These are phyloP conservation scores for Hypomyces rosellus DNA, from an alignment of 2,329 filamentous ascomycete genomes.

Conservation along the genomic window DNA sequence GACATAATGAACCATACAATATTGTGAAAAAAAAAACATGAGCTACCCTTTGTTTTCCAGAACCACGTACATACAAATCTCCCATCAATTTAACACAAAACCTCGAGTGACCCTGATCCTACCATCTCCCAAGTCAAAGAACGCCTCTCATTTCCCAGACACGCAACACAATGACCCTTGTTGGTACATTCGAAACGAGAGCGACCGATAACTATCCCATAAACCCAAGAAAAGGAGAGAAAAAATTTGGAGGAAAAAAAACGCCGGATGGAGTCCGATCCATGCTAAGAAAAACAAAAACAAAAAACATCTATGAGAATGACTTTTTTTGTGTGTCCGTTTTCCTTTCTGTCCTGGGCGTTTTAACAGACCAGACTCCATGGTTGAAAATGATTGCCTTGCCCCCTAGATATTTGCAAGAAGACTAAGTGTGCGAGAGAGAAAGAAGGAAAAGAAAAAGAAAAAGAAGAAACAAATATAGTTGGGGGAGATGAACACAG, in stretches of 20 bases:
- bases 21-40: background rate
- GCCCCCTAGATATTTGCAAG: background rate
- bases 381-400: background rate
- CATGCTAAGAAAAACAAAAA: slow-evolving; percentile 3
- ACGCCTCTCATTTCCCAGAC: slow-evolving; percentile 1
- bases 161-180: background rate
- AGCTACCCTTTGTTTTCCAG: too few species aligned
- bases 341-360: background rate
- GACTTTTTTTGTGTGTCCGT: background rate
- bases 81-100: too few species aligned
- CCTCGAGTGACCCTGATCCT: too few species aligned
- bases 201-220: background rate
- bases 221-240: background rate
- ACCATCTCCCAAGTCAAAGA: background rate
- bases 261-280: background rate
- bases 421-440: background rate
- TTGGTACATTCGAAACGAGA: background rate
- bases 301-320: background rate
- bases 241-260: background rate
- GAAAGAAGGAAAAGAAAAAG: background rate
- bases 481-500: background rate
- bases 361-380: background rate
- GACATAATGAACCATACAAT: background rate
- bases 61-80: too few species aligned
- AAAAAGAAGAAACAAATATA: background rate